A percentile compares a stretch with the other conserved stretches of the same genome.
phyloP scores from a whole-genome alignment of 176 grass and related monocot species.

The Bromus sterilis region DNA sequence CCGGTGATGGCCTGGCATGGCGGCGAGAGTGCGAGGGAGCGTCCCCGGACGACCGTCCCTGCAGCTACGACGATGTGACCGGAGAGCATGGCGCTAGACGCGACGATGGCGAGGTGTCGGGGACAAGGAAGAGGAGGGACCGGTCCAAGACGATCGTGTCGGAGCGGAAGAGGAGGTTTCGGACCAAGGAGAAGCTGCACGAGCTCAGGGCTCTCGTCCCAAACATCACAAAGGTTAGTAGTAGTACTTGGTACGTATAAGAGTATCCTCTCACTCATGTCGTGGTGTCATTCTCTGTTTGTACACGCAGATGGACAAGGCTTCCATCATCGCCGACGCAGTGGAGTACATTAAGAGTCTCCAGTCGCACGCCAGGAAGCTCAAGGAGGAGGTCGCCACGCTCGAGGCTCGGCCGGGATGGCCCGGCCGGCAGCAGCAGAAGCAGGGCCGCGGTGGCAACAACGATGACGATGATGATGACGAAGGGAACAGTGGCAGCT shows the following conservation, averaged over 20 bases:
- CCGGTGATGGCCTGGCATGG: neutral
- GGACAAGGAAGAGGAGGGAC: conserved; percentile 47
- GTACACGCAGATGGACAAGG: conserved; percentile 79
- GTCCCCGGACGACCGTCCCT: neutral
- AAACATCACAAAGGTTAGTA: conserved; percentile 70
- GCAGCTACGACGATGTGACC: neutral
- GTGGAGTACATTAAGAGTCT: conserved; percentile 59
- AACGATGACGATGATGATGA: neutral
- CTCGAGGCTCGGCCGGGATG: conserved; percentile 35
- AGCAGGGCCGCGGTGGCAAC: neutral
- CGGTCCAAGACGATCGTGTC: conserved; percentile 83
- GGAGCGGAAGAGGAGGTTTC: conserved; percentile 73
- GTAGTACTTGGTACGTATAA: no score
- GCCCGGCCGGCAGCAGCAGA: neutral
- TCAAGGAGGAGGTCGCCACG: conserved; percentile 49
- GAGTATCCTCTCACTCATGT: neutral
- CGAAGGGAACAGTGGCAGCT: neutral
- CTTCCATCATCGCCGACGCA: conserved; percentile 83
- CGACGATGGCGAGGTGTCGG: conserved; percentile 27
- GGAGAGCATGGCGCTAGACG: neutral
- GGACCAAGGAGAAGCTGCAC: conserved; percentile 94
- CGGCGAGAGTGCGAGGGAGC: neutral
- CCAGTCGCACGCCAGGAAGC: conserved; percentile 48
- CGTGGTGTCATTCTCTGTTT: neutral
- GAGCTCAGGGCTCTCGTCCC: conserved; percentile 82